These are phyloP conservation scores for Aureobasidium zeae DNA, from an alignment of 2,329 filamentous ascomycete genomes.

Conservation along the genomic window DNA sequence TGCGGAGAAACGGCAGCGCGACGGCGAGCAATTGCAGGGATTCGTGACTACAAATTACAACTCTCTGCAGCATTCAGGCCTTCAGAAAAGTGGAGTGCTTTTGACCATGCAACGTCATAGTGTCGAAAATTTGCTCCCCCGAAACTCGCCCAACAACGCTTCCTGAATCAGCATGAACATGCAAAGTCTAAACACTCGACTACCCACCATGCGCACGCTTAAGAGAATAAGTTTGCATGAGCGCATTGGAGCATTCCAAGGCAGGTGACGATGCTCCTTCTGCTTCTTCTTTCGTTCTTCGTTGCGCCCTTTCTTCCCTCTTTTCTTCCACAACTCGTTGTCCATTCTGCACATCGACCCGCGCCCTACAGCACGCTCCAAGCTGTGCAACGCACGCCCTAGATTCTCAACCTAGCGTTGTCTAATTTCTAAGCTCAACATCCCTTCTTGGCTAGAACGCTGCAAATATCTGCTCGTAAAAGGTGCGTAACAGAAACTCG, in stretches of 20 bases:
- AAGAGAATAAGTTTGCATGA: not conserved
- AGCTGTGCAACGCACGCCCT: not conserved
- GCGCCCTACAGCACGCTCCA: slow-evolving; percentile 5
- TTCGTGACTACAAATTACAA: not conserved
- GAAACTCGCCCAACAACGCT: slow-evolving; percentile 3
- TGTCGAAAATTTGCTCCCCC: slow-evolving; percentile 12
- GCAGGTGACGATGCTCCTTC: not conserved
- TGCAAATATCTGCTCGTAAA: slow-evolving; percentile 8
- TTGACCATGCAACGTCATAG: slow-evolving; percentile 10
- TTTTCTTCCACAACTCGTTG: not conserved
- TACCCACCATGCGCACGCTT: slow-evolving; percentile 5
- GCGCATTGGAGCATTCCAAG: not conserved
- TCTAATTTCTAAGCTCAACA: slow-evolving; percentile 12
- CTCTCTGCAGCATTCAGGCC: not conserved
- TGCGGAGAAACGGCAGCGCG: not conserved
- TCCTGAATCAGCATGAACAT: not conserved
- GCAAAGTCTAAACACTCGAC: slow-evolving; percentile 7
- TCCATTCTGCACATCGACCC: not conserved
- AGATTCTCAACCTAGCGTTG: not conserved
- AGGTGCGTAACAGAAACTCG: slow-evolving; percentile 14
- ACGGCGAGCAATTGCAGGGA: slow-evolving; percentile 5
- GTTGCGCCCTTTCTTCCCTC: not conserved
- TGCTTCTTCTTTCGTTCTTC: not conserved
- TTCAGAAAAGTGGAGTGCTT: slow-evolving; percentile 5
- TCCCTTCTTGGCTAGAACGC: slow-evolving; percentile 4